Percentiles rank a stretch among this genome's conserved stretches.
phyloP scores from a whole-genome alignment of 495 filamentous ascomycete genomes.

The Coniosporium apollinis region DNA sequence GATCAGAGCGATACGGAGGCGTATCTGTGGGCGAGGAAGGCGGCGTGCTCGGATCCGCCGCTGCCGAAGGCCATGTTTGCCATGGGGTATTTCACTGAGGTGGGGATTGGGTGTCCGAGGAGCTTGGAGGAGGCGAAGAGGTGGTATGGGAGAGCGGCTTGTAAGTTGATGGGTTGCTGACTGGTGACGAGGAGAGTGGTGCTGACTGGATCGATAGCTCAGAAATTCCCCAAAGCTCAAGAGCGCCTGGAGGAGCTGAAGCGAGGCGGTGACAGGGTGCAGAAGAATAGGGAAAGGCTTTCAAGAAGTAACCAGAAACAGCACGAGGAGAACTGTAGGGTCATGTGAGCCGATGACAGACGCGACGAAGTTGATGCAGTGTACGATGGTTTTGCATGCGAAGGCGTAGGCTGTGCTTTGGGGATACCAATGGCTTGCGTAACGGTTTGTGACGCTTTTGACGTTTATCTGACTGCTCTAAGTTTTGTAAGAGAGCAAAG shows the following conservation, averaged over 20 bases:
- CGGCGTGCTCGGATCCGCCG: constrained; percentile 52
- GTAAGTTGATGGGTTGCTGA: constrained; percentile 57
- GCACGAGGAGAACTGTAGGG: constrained; percentile 65
- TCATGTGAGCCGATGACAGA: no score
- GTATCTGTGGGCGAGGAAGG: constrained; percentile 92
- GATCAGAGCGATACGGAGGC: constrained; percentile 90
- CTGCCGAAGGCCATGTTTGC: constrained; percentile 90
- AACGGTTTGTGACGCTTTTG: no score
- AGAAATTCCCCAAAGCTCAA: constrained; percentile 83
- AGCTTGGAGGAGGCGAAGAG: constrained; percentile 89
- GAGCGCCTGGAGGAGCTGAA: constrained; percentile 88
- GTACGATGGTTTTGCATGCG: no score
- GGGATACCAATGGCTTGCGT: no score
- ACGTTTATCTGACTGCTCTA: no score
- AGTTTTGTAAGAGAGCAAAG: no score
- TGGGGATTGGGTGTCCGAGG: constrained; percentile 73
- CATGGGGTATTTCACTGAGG: constrained; percentile 94
- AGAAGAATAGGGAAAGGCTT: constrained; percentile 56
- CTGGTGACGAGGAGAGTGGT: no score
- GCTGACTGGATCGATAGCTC: constrained; percentile 56
- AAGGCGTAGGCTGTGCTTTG: no score
- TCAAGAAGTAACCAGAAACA: constrained; percentile 72
- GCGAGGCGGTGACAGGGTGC: constrained; percentile 48
- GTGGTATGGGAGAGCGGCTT: constrained; percentile 96
- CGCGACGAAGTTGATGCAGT: no score